Base-by-base conservation (phyloP, 2,329 filamentous ascomycete species). In the Calonectria pseudoreteaudii region DNA sequence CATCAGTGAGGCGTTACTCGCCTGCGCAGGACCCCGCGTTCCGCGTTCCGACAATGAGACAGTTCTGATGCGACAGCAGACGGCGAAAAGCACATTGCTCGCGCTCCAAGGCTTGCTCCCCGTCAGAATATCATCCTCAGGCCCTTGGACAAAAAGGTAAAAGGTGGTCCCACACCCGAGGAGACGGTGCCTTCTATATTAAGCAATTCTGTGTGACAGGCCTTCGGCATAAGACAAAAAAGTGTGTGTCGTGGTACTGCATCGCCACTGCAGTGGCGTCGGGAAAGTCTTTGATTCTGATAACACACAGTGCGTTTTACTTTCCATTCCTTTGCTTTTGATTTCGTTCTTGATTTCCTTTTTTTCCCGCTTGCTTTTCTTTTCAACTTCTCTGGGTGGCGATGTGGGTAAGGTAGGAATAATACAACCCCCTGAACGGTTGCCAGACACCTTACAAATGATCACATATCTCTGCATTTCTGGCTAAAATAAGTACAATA, bases 101-200 rank as follows among this genome's bases (percentile, higher is more conserved):
- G 26, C 58, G 16, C 16, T 11, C 23, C 20, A 34, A 44, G 20
- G 6, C 31, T 38, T 44, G 23, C 30, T 56, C 10, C 52, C 34
- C 58, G 28, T 30, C 47, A 38, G 26, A 58, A 58, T 44, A 6
- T 14, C 13, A 20, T 38, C 23, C 34, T 10, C 56, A 31, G 26
- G 23, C n/a, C 41, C 66, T 36, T 47, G 28, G 56, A n/a, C 16
- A 41, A 26, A 41, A 41, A 13, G n/a, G 20, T 13, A 26, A 62
- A 41, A 13, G 56, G 26, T 10, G 53, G 56, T 62, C 18, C 36
- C 56, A 62, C 56, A 38, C 13, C 56, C 23, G 56, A 67, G 38
- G n/a, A 64, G 53, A 65, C n/a, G 38, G 36, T 36, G 38, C 41
- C 26, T 38, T n/a, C 68, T 65, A 70, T 56, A 70, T 65, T 53